Evolutionary conservation across 2,329 filamentous ascomycete species (phyloP), one percentile per base, ranked within the genome.

Genomic region (Raffaelea arxii): DNA sequence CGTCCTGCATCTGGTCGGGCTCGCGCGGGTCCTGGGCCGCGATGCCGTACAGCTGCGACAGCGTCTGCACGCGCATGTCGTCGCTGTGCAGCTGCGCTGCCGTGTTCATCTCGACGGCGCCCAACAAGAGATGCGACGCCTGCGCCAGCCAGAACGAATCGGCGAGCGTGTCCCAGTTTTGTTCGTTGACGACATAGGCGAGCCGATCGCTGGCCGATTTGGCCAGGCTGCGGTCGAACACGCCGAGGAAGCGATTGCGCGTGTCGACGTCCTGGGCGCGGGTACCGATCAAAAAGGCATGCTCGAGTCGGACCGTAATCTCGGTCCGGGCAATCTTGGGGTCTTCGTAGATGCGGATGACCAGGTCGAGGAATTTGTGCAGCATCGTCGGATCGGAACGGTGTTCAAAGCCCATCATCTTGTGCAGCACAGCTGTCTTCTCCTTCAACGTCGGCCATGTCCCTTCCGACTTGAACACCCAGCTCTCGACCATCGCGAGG

Each of bases 91-190:
- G 72, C 54, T 88, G 84, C 25, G 88, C 78, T 14, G 77, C 73
- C n/a, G 77, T 76, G 54, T 85, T 87, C 72, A 87, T 83, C 61
- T 98, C 92, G 37, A 97, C 77, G 6, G 87, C 90, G 16, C 92
- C 90, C 53, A 98, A 79, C 47, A 99, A 78, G 36, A 98, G 73
- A 58, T 98, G 92, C 18, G 89, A 89, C 27, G 94, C 91, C 65
- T 99, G 92, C 36, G 89, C 84, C 43, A 99, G 71, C 94, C 94
- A 99, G 68, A 94, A 99, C 1, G 87, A 94, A 56, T 98, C 92
- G 2, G 81, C 82, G 41, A 99, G 72, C 0, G 87, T 94, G 61
- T 97, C 91, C 92, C 92, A 99, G 56, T 97, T 97, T 62, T 98
- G 94, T 22, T 86, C 84, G 1, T 82, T 82, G 46, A 98, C 77